Base-by-base conservation (phyloP, 1,284 basidiomycete genomes). In the Trichosporon sp. region DNA sequence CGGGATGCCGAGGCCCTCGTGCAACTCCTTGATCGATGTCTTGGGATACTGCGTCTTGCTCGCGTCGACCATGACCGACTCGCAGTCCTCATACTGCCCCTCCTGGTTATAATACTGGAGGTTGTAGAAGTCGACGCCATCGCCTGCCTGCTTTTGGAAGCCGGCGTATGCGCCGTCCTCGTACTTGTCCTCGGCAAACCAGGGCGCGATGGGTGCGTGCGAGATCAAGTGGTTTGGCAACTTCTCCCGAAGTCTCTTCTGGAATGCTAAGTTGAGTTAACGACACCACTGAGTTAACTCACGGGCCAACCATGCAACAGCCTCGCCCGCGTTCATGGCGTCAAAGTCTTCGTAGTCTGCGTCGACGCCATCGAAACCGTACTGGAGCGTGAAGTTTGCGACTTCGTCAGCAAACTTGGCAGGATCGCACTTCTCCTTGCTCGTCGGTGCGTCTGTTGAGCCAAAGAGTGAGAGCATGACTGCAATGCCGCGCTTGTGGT, bases 311-410 rank as follows among this genome's bases (percentile, higher is more conserved):
- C 82, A 83, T 14, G 75, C 70, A 32, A 80, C 79, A 2, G 77
- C 76, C 16, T 71, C 43, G 59, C 77, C 76, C 16, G 63, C 71
- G 73, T 81, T 80, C 77, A 82, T 84, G 3, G 83, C 83, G 19
- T 68, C 37, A 40, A 64, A 71, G 61, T 78, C 76, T 77, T 86
- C 86, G 71, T 85, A 87, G 73, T 87, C 86, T 68, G 87, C 80
- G 66, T 87, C 86, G 14, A 87, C 84, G 43, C 86, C 86, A 73
- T 87, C 86, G 14, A 87, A 75, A 12, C 79, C 79, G 74, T 85
- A 85, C 46, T 81, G 67, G 71, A 82, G 82, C 68, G 85, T 84
- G 70, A 77, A 86, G 5, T 70, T 59, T 1, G 85, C 85, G 8
- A 85, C n/a, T 1, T 68, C 8, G 7, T 10, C 19, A 2, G 69